Evolutionary conservation across 2,329 filamentous ascomycete genomes (phyloP), one percentile per base, ranked within the genome.

Genomic region (Didymella segeticola): DNA sequence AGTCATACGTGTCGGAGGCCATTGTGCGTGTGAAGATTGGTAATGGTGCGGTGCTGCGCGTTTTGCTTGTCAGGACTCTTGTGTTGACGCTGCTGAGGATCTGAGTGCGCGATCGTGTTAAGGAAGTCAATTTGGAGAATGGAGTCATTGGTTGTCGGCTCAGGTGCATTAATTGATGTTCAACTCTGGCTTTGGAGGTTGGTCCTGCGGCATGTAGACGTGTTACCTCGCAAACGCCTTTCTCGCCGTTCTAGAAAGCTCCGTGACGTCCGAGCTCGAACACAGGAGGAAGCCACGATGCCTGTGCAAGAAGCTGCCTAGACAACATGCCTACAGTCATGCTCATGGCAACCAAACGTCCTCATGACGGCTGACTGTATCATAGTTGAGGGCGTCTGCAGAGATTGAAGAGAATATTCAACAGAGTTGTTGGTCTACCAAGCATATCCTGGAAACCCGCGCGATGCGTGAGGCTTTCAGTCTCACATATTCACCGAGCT

Each of bases 161-260:
- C 47, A 6, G 29, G 39, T 27, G 23, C 12, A 47, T 26, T 56
- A 41, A 56, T 56, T 47, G 14, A 30, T 23, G 15, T 23, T n/a
- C 4, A 20, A 10, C 12, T 37, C 33, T 12, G 9, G 12, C 1
- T 1, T 17, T 6, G 3, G 2, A 2, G 14, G 33, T 9, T 26
- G 19, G 12, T 43, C 30, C 23, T 34, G 45, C n/a, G 25, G 29
- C 41, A 36, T 39, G 46, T 50, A 42, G 23, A 22, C 1, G 2
- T 50, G 33, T 25, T 37, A 30, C n/a, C 29, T 37, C 12, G 36
- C 15, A 29, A 37, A 50, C 46, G 29, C 7, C 50, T 50, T 37
- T 47, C 29, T 7, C 36, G 33, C 51, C 38, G 39, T 56, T 56
- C 52, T 56, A 43, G 52, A 56, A 55, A 47, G 42, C 47, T 56